Conservation (phyloP, 257 asterid species). For the Anisodus acutangulus region DNA sequence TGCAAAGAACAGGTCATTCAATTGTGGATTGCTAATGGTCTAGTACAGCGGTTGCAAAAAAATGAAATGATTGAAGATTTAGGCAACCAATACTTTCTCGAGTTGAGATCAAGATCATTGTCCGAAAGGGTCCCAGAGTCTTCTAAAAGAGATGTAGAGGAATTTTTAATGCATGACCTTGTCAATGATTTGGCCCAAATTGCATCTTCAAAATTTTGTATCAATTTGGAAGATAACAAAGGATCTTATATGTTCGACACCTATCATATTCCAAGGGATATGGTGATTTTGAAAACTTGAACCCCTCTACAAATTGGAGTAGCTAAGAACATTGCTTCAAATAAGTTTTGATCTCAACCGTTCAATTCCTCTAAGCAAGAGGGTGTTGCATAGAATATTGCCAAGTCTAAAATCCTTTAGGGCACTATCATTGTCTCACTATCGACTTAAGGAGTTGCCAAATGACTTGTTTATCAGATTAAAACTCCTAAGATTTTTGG, state of each 20-base stretch:
- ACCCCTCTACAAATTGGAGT: not conserved
- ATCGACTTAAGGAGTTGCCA: not conserved
- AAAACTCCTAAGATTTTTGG: constrained; percentile 5
- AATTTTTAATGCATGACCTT: constrained; percentile 28
- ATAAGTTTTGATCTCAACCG: too few species aligned
- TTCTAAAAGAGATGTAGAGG: not conserved
- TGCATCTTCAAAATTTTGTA: not conserved
- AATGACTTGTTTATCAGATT: not conserved
- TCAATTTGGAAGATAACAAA: not conserved
- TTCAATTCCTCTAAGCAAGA: not conserved
- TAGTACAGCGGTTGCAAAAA: not conserved
- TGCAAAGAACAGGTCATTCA: not conserved
- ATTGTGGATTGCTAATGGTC: constrained; percentile 33
- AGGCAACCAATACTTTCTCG: constrained; percentile 10
- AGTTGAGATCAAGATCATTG: not conserved
- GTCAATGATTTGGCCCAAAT: constrained; percentile 31
- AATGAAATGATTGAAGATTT: too few species aligned
- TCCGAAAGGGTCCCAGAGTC: not conserved
- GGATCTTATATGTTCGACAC: not conserved
- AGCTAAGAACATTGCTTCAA: constrained; percentile 8
- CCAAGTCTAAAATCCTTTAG: not conserved
- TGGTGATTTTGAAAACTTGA: constrained; percentile 10
- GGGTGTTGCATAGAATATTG: not conserved
- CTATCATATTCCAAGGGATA: not conserved
- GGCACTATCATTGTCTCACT: not conserved